Evolutionary conservation across 2,329 filamentous ascomycete species (phyloP), one percentile per base, ranked within the genome.

Genomic region (Coleophoma eucalyptorum): DNA sequence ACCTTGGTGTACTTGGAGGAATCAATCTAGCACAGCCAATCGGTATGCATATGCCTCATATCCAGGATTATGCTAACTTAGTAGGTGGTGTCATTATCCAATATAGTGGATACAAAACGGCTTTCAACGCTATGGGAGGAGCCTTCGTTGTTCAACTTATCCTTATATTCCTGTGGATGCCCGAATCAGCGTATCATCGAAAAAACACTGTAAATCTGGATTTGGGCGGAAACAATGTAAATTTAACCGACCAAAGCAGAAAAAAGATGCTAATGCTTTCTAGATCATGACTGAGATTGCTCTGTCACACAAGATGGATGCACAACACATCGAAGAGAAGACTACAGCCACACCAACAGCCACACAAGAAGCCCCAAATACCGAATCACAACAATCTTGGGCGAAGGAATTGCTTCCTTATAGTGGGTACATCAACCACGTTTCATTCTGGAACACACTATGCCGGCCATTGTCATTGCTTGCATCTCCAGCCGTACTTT

Each of bases 151-250:
- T 73, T 5, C 58, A 67, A 5, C 51, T 70, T 1, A 59, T 72
- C 48, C 54, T 72, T 50, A 67, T 67, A 5, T 64, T 72, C 46
- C 65, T 73, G 53, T 72, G 68, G 60, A 72, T 72, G 70, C 70
- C 70, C 5, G 70, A 72, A 50, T 68, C 69, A 0, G 69, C 70
- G 1, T 72, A 64, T 53, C 55, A 58, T 32, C 58, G 68, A 16
- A 50, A 40, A 15, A 61, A 61, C n/a, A 59, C 62, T 5, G 52
- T 70, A 31, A 68, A 65, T 42, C 67, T 71, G n/a, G 68, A 70
- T 43, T 66, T 65, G 4, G 62, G 63, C 4, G 57, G 61, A 21
- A 53, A 59, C 21, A 58, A 58, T 32, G 64, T 66, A 49, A 51
- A 50, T 26, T 26, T 5, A 26, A 26, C 26, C 26, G 6, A 51